Percentiles rank a stretch among this genome's conserved stretches.
Evolutionary conservation across 805 yeast species (phyloP).

Genomic region (Limtongozyma cylindracea): DNA sequence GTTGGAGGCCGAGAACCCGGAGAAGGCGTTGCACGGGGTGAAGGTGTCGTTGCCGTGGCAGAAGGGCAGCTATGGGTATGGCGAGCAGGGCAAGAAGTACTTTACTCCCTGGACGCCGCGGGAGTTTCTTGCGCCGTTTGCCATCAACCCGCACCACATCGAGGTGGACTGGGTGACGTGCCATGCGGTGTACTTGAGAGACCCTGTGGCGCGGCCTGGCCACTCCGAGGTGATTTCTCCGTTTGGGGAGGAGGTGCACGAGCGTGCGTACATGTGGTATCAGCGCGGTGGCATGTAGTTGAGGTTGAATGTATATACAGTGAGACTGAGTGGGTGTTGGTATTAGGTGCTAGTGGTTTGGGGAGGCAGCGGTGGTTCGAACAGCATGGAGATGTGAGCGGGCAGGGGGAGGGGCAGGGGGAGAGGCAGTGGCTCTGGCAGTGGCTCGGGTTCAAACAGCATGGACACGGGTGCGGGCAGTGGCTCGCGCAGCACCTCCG

Average conservation of each 20-base stretch:
- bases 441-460: too few relatives aligned
- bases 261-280: conserved; percentile 89
- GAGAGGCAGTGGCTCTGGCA: too few relatives aligned
- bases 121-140: conserved; percentile 79
- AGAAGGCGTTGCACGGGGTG: too few relatives aligned
- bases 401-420: too few relatives aligned
- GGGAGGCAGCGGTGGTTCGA: too few relatives aligned
- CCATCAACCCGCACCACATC: conserved; percentile 75
- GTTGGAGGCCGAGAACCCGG: conserved; percentile 21
- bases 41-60: conserved; percentile 60
- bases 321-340: too few relatives aligned
- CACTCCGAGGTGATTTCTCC: conserved; percentile 91
- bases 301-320: neutral
- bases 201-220: conserved; percentile 94
- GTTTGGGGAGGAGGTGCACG: conserved; percentile 56
- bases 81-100: conserved; percentile 52
- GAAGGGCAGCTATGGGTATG: conserved; percentile 49
- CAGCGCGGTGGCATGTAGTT: conserved; percentile 35
- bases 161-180: conserved; percentile 82
- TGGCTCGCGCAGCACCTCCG: too few relatives aligned
- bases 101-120: conserved; percentile 96
- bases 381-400: too few relatives aligned
- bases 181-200: conserved; percentile 89
- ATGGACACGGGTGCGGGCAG: too few relatives aligned
- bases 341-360: too few relatives aligned